Percentiles rank a stretch among this genome's conserved stretches.
phyloP scores from a whole-genome alignment of 306 rosid species.

The Quercus wislizeni region DNA sequence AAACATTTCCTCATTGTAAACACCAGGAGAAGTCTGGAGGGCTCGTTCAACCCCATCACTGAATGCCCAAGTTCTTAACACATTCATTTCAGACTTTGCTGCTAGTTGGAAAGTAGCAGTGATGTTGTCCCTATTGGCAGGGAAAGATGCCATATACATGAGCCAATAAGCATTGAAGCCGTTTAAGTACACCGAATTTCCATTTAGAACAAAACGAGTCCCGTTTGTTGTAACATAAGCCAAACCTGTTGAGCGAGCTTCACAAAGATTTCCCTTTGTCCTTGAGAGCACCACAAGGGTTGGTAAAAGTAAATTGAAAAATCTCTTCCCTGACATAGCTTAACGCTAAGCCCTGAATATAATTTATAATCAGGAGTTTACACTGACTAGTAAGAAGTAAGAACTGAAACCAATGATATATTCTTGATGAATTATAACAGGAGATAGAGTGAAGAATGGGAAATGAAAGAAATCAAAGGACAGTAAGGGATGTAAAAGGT shows the following conservation, averaged over 20 bases:
- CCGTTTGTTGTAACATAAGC: slow-evolving; percentile 36
- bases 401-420: too few relatives aligned
- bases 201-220: slow-evolving; percentile 34
- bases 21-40: slow-evolving; percentile 38
- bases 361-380: too few relatives aligned
- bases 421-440: too few relatives aligned
- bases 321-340: not conserved
- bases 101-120: slow-evolving; percentile 32
- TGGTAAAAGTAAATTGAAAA: not conserved
- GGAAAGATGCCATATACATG: slow-evolving; percentile 53
- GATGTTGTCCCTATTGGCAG: slow-evolving; percentile 40
- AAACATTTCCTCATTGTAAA: slow-evolving; percentile 30
- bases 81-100: slow-evolving; percentile 32
- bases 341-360: not conserved
- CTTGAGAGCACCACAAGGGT: not conserved
- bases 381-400: too few relatives aligned
- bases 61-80: slow-evolving; percentile 39
- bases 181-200: slow-evolving; percentile 33
- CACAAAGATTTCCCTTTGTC: not conserved
- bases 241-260: not conserved
- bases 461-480: too few relatives aligned
- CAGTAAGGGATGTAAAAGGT: too few relatives aligned
- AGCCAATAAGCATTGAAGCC: slow-evolving; percentile 65
- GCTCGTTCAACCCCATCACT: slow-evolving; percentile 29
- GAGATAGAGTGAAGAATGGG: too few relatives aligned